Evolutionary conservation across 2,329 filamentous ascomycete genomes (phyloP), one percentile per base, ranked within the genome.

Genomic region (Aspergillus sp.): DNA sequence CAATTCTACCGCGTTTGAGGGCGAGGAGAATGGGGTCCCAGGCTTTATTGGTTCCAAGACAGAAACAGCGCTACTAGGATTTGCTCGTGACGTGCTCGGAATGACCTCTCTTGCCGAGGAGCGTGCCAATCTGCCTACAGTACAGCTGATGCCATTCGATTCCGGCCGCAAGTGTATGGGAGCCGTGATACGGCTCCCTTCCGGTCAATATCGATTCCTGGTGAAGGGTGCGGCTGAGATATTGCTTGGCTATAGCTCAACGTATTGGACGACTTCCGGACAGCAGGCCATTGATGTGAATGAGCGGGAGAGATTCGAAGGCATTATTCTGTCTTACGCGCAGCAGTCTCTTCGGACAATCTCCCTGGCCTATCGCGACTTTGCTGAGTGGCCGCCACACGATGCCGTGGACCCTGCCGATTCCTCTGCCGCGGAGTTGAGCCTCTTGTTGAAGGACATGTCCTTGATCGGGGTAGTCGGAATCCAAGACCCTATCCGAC

Each of bases 21-120:
- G 85, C 32, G 84, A 88, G 31, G 79, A 84, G 16, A 80, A 87
- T 29, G 84, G 85, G 17, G 73, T 78, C 52, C 76, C 78, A 58
- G 82, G 80, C 0, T 89, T 87, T 54, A 84, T 89, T 59, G 87
- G 87, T 41, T 88, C 85, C 61, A 89, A 89, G 76, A 89, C 87
- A 0, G 87, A 90, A 65, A 87, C 86, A 1, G 86, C 87, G 1
- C 71, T 90, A 48, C 76, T 90, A 13, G 80, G 82, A 9, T 83
- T 88, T 61, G 86, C 85, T 11, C 80, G 80, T 47, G 81, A 85
- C 36, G 76, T 86, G 61, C 76, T 89, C 2, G 84, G 77, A 14
- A 84, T 89, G 80, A 79, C 36, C 5, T 53, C 82, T 1, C 77
- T 89, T 11, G 77, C 76, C 42, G 81, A 86, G 64, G 79, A 86